Evolutionary conservation across 768 basidiomycete genomes (phyloP), one percentile per base, ranked within the genome.

Genomic region (Boletales sp.): DNA sequence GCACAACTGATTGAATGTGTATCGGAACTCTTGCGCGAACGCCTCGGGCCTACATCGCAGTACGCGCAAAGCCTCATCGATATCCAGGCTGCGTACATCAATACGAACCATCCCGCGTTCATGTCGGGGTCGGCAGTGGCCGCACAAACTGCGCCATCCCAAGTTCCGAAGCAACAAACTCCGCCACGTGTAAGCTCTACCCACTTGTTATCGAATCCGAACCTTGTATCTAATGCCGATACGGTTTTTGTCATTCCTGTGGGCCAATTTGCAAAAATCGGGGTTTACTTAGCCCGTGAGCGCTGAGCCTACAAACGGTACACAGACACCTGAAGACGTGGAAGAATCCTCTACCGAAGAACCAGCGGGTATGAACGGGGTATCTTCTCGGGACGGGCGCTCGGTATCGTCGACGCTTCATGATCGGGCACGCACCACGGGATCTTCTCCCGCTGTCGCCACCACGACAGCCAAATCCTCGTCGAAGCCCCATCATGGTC

Each of bases 1-100:
- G 84, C 94, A 0, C 94, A 95, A 64, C 74, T 98, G 17, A 86
- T 99, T 54, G 97, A 99, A 66, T 90, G 88, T 14, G 92, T 99
- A n/a, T 97, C 94, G 0, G 97, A 98, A 61, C 79, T 99, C 14
- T 74, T 99, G 34, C 83, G 94, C 43, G 97, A 99, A 69, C 85
- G 97, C 8, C 79, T 99, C 13, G 94, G 94, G 1, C 97, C 97
- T 1, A 97, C 97, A 0, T 93, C 91, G 2, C 89, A 94, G n/a
- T 98, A 98, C 68, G 87, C 94, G 0, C 89, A 92, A 58, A 94
- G 90, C 63, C 75, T 99, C 60, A 97, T 99, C 59, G 83, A 87
- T 59, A 99, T 99, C 43, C 97, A 99, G 69, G 93, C 93, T 2
- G 94, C 97, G 11, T 99, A 99, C 66, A 98, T 99, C 77, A 99